These are phyloP conservation scores for Calcarisporium arbuscula DNA, from an alignment of 2,329 filamentous ascomycete genomes.

Conservation along the genomic window DNA sequence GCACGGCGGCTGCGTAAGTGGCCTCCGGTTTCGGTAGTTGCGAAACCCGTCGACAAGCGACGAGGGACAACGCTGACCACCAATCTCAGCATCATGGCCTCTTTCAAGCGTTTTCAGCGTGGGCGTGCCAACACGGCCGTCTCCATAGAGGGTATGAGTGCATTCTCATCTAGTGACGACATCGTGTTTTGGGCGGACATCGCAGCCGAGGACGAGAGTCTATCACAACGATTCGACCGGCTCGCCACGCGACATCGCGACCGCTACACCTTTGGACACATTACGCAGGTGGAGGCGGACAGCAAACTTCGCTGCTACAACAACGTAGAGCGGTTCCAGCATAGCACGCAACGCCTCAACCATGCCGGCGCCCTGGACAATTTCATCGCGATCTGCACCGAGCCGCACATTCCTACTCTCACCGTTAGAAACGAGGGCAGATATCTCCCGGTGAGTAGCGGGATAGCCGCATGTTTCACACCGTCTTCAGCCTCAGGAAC, in stretches of 20 bases:
- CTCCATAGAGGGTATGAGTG: conserved; percentile 3
- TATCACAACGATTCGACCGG: conserved; percentile 22
- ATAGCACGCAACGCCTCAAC: conserved; percentile 24
- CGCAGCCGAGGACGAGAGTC: conserved; percentile 17
- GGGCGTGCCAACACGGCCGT: conserved; percentile 16
- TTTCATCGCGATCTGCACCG: conserved; percentile 31
- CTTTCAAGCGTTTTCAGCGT: conserved; percentile 20
- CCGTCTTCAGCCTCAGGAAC: too few relatives aligned
- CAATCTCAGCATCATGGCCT: conserved; percentile 20
- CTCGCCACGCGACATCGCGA: conserved; percentile 31
- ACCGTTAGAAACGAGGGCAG: conserved; percentile 38
- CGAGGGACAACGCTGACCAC: not conserved
- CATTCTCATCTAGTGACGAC: conserved; percentile 32
- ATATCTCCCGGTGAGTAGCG: conserved; percentile 30
- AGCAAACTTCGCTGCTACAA: conserved; percentile 35
- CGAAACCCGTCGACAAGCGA: too few relatives aligned
- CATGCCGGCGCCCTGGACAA: conserved; percentile 25
- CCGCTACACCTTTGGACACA: conserved; percentile 34
- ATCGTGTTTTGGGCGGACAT: conserved; percentile 36
- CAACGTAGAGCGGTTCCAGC: conserved; percentile 29
- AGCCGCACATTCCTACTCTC: conserved; percentile 37
- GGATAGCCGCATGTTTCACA: too few relatives aligned
- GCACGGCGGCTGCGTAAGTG: conserved; percentile 32
- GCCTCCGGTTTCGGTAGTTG: too few relatives aligned
- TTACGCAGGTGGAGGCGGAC: not conserved